Evolutionary conservation across 2,329 filamentous ascomycete species (phyloP).

Genomic region (Aspergillus arachidicola): DNA sequence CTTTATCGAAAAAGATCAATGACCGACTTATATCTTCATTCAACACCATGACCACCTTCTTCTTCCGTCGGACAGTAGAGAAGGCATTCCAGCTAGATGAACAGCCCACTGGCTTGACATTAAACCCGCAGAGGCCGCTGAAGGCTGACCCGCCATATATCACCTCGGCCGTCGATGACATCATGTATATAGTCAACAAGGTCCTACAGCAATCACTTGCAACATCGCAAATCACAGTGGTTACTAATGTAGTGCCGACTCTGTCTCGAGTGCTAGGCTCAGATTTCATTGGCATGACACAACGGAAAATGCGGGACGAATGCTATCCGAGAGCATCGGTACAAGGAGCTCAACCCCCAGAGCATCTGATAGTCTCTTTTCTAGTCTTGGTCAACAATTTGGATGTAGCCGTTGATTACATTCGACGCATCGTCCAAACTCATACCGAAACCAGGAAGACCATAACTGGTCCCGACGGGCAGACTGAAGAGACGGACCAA

Average conservation of each 20-base stretch:
- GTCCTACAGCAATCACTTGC: conserved; percentile 84
- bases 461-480: conserved; percentile 17
- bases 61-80: conserved; percentile 93
- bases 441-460: conserved; percentile 54
- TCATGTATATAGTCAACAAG: conserved; percentile 98
- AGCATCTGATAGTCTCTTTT: conserved; percentile 85
- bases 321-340: conserved; percentile 80
- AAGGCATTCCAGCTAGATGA: conserved; percentile 98
- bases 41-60: conserved; percentile 91
- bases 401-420: conserved; percentile 88
- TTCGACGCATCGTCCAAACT: conserved; percentile 77
- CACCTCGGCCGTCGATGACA: conserved; percentile 92
- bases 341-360: conserved; percentile 80
- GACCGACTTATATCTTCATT: conserved; percentile 77
- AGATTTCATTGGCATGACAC: conserved; percentile 96
- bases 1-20: conserved; percentile 76
- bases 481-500: conserved; percentile 29
- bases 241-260: conserved; percentile 76
- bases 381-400: conserved; percentile 94
- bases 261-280: conserved; percentile 78
- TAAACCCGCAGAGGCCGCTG: conserved; percentile 72
- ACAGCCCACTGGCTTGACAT: conserved; percentile 73
- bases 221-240: conserved; percentile 78
- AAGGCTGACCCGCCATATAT: conserved; percentile 84
- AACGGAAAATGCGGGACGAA: conserved; percentile 96